Percentiles rank a stretch among this genome's conserved stretches.
Evolutionary conservation across 495 filamentous ascomycete genomes (phyloP).

Genomic region (Chlorociboria aeruginascens): DNA sequence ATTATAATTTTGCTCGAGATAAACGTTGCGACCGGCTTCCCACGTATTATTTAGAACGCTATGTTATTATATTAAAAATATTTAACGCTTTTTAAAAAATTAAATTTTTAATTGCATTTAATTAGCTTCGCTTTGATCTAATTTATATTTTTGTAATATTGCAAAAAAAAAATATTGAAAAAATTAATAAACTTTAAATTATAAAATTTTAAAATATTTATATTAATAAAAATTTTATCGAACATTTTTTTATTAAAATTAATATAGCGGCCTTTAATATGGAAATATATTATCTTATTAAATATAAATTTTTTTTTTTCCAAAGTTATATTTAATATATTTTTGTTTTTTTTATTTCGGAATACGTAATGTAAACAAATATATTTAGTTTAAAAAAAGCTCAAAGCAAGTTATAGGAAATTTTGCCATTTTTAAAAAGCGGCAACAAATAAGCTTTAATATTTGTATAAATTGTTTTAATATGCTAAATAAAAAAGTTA

Average conservation of each 20-base stretch:
- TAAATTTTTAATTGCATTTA: conserved; percentile 5
- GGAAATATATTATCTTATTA: conserved; percentile 21
- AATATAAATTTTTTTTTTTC: conserved; percentile 19
- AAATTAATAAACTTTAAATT: conserved; percentile 15
- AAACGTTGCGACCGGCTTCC: background rate
- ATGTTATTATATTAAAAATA: conserved; percentile 5
- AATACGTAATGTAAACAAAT: conserved; percentile 29
- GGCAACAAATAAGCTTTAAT: conserved; percentile 18
- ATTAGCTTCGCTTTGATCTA: conserved; percentile 3
- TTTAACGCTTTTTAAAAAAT: conserved; percentile 2
- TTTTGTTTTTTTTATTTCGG: conserved; percentile 17
- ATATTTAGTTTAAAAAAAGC: conserved; percentile 31
- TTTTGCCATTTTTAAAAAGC: conserved; percentile 28
- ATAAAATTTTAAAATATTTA: conserved; percentile 21
- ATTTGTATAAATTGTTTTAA: conserved; percentile 24
- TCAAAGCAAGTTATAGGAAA: conserved; percentile 35
- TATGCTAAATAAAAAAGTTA: conserved; percentile 27
- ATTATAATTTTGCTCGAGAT: conserved; percentile 5
- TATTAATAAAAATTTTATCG: conserved; percentile 16
- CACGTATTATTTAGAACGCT: conserved; percentile 1
- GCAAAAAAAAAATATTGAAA: conserved; percentile 5
- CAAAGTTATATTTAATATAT: conserved; percentile 19
- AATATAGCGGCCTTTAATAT: conserved; percentile 26
- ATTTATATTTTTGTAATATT: conserved; percentile 4
- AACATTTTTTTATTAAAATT: conserved; percentile 22